These are phyloP conservation scores for Penstemon davidsonii DNA, from an alignment of 257 asterid species.

Conservation along the genomic window DNA sequence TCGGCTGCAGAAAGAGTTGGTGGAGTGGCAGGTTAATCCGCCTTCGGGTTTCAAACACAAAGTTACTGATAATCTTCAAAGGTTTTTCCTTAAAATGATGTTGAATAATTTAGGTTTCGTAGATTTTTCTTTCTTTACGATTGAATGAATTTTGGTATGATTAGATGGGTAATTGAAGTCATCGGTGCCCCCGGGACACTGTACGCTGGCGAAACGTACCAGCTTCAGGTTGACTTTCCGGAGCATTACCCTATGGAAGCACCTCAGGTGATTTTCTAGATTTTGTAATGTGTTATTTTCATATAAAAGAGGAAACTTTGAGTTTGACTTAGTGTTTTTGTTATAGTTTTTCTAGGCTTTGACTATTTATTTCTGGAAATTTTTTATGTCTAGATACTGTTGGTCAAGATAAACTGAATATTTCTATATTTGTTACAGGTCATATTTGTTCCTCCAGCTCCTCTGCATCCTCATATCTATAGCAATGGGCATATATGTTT, in stretches of 20 bases:
- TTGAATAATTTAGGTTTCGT: too few species aligned
- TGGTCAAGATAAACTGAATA: neutral
- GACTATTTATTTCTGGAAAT: conserved; percentile 6
- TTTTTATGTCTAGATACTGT: neutral
- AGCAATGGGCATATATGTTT: conserved; percentile 96
- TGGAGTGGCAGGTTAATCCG: conserved; percentile 98
- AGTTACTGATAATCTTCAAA: conserved; percentile 88
- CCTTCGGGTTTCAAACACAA: conserved; percentile 88
- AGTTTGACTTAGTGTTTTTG: neutral
- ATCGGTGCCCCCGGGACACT: conserved; percentile 66
- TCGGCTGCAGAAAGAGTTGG: conserved; percentile 93
- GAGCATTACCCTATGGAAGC: conserved; percentile 81
- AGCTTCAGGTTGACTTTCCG: conserved; percentile 75
- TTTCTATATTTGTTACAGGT: conserved; percentile 39
- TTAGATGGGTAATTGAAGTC: conserved; percentile 70
- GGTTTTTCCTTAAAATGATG: conserved; percentile 36
- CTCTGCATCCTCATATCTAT: conserved; percentile 85
- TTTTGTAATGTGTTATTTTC: neutral
- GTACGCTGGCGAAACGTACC: conserved; percentile 54
- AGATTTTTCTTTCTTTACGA: neutral
- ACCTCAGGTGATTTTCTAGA: conserved; percentile 48
- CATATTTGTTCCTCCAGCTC: conserved; percentile 86
- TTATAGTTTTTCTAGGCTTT: conserved; percentile 27
- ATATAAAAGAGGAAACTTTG: neutral
- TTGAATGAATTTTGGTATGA: conserved; percentile 19